Evolutionary conservation across 805 yeast species (phyloP).

Genomic region (Metschnikowia baotianmanensis): DNA sequence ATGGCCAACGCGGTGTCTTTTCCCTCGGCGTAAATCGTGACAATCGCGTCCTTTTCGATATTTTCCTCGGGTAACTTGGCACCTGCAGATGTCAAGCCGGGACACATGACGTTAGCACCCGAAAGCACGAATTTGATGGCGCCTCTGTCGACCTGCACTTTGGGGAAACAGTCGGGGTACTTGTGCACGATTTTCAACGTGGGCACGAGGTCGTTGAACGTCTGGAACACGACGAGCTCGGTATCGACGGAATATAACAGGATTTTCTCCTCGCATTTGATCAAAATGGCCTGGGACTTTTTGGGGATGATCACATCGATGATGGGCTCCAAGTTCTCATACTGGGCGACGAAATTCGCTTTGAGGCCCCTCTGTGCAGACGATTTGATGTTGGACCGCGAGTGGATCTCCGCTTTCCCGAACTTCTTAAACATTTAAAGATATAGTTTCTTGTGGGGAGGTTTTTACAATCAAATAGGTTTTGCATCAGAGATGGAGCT

Average conservation of each 20-base stretch:
- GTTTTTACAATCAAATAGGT: neutral
- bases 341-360: constrained; percentile 67
- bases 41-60: constrained; percentile 64
- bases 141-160: constrained; percentile 90
- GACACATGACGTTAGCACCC: constrained; percentile 97
- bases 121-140: constrained; percentile 94
- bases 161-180: constrained; percentile 80
- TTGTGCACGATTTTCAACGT: constrained; percentile 71
- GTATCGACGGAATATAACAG: constrained; percentile 72
- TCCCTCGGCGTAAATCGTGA: constrained; percentile 86
- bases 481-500: neutral
- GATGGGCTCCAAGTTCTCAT: constrained; percentile 68
- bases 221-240: constrained; percentile 75
- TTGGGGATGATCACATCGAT: constrained; percentile 86
- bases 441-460: no score
- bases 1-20: constrained; percentile 88
- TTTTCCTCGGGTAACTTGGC: constrained; percentile 78
- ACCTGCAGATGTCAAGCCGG: constrained; percentile 85
- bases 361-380: constrained; percentile 92
- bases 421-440: constrained; percentile 68
- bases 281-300: constrained; percentile 73
- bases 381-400: constrained; percentile 88
- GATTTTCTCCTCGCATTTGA: constrained; percentile 88
- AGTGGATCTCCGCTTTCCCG: constrained; percentile 81
- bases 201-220: constrained; percentile 78